Conservation (phyloP, 2,329 filamentous ascomycete species). For the Fusarium sp. region DNA sequence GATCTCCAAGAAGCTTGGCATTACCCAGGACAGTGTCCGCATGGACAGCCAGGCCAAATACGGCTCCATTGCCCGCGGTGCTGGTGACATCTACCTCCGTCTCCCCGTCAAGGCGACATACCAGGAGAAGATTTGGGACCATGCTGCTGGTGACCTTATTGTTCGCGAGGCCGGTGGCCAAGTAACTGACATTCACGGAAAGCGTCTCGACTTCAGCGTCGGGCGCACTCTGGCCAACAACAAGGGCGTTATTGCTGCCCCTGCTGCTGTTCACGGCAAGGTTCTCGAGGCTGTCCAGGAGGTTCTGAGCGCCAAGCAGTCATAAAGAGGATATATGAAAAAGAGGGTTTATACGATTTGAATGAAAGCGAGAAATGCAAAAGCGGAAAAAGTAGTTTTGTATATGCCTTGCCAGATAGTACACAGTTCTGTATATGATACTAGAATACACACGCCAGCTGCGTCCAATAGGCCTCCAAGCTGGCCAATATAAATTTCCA, state of each 20-base stretch:
- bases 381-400: conserved; percentile 40
- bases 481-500: conserved; percentile 1
- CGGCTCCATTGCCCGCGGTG: conserved; percentile 91
- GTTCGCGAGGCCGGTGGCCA: conserved; percentile 93
- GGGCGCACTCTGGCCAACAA: conserved; percentile 89
- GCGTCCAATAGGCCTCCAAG: conserved; percentile 35
- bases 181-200: conserved; percentile 90
- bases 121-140: conserved; percentile 99
- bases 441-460: conserved; percentile 47
- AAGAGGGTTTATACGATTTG: not conserved
- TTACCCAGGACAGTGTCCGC: conserved; percentile 87
- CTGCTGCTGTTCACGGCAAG: conserved; percentile 76
- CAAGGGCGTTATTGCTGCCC: conserved; percentile 93
- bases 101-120: conserved; percentile 88
- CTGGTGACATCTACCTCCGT: conserved; percentile 93
- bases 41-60: conserved; percentile 99
- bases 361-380: conserved; percentile 20
- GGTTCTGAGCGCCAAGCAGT: conserved; percentile 66
- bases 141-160: conserved; percentile 93
- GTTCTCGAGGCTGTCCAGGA: conserved; percentile 86
- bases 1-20: conserved; percentile 83
- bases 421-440: conserved; percentile 46
- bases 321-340: conserved; percentile 4
- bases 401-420: conserved; percentile 48
- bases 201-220: conserved; percentile 84